Evolutionary conservation across 148 eudicot genomes (phyloP).

Genomic region (Selenicereus undatus): DNA sequence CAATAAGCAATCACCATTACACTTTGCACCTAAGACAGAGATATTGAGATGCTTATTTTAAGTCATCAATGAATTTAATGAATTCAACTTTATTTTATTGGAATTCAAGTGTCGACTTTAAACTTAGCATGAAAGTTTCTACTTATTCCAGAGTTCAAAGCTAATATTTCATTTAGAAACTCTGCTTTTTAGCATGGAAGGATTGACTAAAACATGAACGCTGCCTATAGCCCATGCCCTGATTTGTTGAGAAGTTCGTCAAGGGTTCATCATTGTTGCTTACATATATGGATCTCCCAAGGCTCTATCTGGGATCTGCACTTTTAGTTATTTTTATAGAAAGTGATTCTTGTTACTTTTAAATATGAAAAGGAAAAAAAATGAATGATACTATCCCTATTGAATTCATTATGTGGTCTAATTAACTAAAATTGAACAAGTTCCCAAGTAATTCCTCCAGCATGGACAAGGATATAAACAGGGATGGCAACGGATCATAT

Average conservation of each 20-base stretch:
- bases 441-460: neutral
- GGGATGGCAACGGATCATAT: too few species aligned
- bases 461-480: too few species aligned
- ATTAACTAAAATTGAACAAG: neutral
- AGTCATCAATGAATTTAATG: neutral
- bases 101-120: neutral
- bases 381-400: too few species aligned
- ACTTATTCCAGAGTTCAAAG: too few species aligned
- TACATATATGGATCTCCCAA: too few species aligned
- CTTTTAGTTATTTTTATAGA: too few species aligned
- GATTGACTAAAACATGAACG: neutral
- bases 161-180: neutral
- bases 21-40: neutral
- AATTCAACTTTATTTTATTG: neutral
- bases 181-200: neutral
- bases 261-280: too few species aligned
- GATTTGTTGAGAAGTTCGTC: neutral
- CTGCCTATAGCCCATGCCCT: neutral
- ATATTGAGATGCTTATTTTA: too few species aligned
- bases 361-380: too few species aligned
- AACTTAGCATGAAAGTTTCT: neutral
- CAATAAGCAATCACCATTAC: neutral
- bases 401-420: too few species aligned
- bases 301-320: too few species aligned
- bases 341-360: too few species aligned